Base-by-base conservation (phyloP, 2,329 filamentous ascomycete genomes). In the Biscogniauxia marginata region DNA sequence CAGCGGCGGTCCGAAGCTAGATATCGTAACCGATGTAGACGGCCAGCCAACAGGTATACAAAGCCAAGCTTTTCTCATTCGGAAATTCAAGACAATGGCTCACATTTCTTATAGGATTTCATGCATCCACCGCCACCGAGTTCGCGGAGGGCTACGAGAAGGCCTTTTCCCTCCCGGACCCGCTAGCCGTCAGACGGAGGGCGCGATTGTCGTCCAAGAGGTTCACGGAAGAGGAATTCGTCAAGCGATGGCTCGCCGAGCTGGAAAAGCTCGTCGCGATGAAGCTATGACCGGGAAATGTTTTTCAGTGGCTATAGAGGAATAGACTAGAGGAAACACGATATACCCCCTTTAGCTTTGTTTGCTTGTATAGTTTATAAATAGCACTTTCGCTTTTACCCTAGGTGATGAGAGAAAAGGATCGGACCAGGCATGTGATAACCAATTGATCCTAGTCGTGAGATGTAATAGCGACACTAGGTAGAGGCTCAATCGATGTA, bases 161-260 rank as follows among this genome's bases (percentile, higher is more conserved):
- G 68, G 93, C 92, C 0, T 75, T 98, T 6, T 82, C 82, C 0
- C 76, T 95, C 3, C 78, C 85, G 13, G 84, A 96, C 58, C 89
- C 87, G 19, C 74, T 93, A 16, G 85, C 84, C 0, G 90, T 96
- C 79, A 83, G 95, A 20, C 73, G 81, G 25, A 80, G 93, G 55
- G 93, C 95, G 0, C 82, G 92, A 39, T 78, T 83, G 65, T 96
- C 91, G 5, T 90, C 93, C 1, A 83, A 84, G 73, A 79, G 95
- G 48, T 99, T 99, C 70, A 93, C 90, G 0, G 93, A 97, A 68
- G 86, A 89, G 65, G 89, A 88, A 57, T 99, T 99, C 75, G 86
- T 83, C 1, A 81, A 81, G 65, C 87, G 86, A 63, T 99, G 95
- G 93, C 74, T 90, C 46, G 73, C 73, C 24, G 84, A 96, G 72